Evolutionary conservation across 202 grass and related monocot species (phyloP), one percentile per base, ranked within the genome.

Genomic region (Setaria viridis): DNA sequence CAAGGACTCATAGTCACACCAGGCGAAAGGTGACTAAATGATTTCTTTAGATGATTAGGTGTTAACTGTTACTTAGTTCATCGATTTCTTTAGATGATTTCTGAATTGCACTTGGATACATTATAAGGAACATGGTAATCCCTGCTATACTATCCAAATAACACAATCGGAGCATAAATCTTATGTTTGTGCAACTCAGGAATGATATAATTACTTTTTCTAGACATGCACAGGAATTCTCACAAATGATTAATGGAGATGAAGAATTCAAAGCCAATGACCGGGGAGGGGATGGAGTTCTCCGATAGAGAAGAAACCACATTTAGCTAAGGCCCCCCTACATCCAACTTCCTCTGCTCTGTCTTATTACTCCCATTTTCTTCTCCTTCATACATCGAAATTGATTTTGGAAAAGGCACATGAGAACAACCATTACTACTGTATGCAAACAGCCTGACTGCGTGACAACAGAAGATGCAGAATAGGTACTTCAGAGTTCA

Each of bases 331-430:
- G 16, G 34, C 4, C 50, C 51, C 57, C 32, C 32, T 20, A 54
- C 70, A 56, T 12, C 50, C 72, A 39, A 76, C 17, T 55, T 57
- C 16, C 50, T 41, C 16, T 76, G 72, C 33, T 76, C 19, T 62
- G 1, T 62, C 53, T 62, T 56, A 54, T 15, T 25, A 74, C 17
- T 56, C 33, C 0, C 39, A 54, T 21, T 75, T n/a, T 20, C 4
- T 2, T 4, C 17, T 59, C 41, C 19, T 77, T 42, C 19, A 15
- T 4, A 58, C 13, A 35, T 58, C 54, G 13, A 56, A 57, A 41
- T 5, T 56, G 19, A 25, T 42, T 58, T 58, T 43, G 20, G 4
- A 29, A 76, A 62, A 45, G 66, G 21, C 8, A 5, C 35, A 82
- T 66, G 19, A 63, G 35, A 72, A 56, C 3, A 41, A 56, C 35